phyloP scores from a whole-genome alignment of 148 eudicot species.

The Rhododendron vialii region DNA sequence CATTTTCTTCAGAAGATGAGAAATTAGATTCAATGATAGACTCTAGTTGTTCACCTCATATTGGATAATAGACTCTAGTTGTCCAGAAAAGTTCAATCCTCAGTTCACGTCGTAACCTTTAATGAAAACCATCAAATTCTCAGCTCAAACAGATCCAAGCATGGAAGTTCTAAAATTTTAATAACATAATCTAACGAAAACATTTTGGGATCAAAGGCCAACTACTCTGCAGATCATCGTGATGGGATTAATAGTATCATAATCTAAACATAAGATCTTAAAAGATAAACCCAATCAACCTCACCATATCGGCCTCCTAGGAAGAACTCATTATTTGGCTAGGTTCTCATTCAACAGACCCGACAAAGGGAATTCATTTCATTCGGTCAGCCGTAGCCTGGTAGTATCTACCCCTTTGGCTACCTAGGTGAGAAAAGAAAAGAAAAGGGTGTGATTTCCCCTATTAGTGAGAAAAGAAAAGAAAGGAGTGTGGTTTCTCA shows the following conservation, averaged over 20 bases:
- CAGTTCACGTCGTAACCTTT: background rate
- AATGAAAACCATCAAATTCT: background rate
- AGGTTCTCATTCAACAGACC: background rate
- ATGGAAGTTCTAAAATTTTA: background rate
- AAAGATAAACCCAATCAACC: background rate
- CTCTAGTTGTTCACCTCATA: background rate
- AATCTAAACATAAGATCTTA: background rate
- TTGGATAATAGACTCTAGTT: background rate
- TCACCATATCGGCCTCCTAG: background rate
- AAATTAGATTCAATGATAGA: background rate
- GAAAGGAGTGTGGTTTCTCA: no score
- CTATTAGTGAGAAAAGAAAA: no score
- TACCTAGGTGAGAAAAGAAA: no score
- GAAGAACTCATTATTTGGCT: background rate
- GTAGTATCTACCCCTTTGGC: background rate
- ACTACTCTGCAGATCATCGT: background rate
- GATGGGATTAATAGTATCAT: background rate
- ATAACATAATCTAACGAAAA: background rate
- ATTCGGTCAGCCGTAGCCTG: background rate
- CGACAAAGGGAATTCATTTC: background rate
- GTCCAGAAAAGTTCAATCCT: background rate
- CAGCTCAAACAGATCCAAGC: background rate
- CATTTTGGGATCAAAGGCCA: background rate
- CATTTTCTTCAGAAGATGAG: background rate
- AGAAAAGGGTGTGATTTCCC: no score